Conservation (phyloP, 495 filamentous ascomycete genomes). For the Massariosphaeria phaeospora region DNA sequence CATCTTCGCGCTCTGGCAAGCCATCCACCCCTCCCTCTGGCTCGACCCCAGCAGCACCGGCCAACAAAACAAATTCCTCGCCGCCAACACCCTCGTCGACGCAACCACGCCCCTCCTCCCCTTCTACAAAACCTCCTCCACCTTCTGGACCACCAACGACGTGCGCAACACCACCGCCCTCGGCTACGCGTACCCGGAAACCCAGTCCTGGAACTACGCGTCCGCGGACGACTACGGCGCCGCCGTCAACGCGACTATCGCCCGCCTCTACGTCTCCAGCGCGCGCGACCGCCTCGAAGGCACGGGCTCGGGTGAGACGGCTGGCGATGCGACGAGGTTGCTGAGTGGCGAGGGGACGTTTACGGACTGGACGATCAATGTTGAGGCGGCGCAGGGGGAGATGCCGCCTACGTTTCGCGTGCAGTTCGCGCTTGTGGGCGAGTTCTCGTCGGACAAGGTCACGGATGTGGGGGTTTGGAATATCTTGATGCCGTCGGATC, state of each 20-base stretch:
- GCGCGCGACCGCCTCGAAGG: not conserved
- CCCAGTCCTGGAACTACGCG: constrained; percentile 12
- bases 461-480: constrained; percentile 1
- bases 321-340: constrained; percentile 1
- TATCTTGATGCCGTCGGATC: constrained; percentile 3
- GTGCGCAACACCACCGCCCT: constrained; percentile 35
- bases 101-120: constrained; percentile 45
- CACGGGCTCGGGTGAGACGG: not conserved
- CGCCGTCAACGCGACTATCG: constrained; percentile 10
- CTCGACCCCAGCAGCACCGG: constrained; percentile 33
- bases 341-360: not conserved
- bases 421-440: constrained; percentile 8
- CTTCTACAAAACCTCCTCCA: constrained; percentile 39
- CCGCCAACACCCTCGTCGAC: constrained; percentile 34
- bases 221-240: not conserved
- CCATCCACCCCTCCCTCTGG: constrained; percentile 35
- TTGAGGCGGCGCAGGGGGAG: not conserved
- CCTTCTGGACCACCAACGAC: constrained; percentile 43
- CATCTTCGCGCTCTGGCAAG: constrained; percentile 45
- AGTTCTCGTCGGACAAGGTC: constrained; percentile 1
- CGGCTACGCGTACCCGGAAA: constrained; percentile 49
- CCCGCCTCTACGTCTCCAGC: constrained; percentile 10
- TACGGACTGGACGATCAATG: constrained; percentile 12
- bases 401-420: constrained; percentile 7
- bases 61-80: constrained; percentile 38